Evolutionary conservation across 345 rosid genomes (phyloP).

Genomic region (Eucalyptus tenuipes): DNA sequence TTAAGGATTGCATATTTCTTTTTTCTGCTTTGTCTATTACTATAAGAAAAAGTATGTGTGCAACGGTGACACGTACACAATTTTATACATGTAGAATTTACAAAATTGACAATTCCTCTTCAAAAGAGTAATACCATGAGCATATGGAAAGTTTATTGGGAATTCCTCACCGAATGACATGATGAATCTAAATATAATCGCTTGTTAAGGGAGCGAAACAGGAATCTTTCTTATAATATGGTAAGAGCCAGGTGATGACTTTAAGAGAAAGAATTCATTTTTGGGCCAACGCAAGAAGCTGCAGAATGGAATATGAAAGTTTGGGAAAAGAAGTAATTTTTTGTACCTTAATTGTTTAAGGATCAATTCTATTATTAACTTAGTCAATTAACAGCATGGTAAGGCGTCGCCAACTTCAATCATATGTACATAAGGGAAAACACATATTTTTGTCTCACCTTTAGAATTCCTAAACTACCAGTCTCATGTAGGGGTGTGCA

Average conservation of each 20-base stretch:
- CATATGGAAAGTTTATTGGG: background rate
- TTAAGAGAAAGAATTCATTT: background rate
- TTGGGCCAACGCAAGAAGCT: background rate
- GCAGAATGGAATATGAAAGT: background rate
- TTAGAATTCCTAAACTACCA: background rate
- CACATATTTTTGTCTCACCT: background rate
- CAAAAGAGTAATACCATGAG: background rate
- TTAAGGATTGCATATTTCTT: background rate
- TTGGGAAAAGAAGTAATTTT: background rate
- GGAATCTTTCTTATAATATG: background rate
- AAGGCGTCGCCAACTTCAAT: background rate
- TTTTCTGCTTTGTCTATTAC: background rate
- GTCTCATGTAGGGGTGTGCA: too few species aligned
- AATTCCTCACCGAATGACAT: background rate
- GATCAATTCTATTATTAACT: background rate
- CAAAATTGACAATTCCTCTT: background rate
- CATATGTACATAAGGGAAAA: background rate
- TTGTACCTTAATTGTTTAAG: background rate
- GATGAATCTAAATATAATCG: background rate
- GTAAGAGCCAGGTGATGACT: background rate
- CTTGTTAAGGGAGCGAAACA: background rate
- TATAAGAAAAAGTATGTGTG: background rate
- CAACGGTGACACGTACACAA: background rate
- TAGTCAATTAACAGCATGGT: background rate
- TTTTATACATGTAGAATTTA: background rate